These are phyloP conservation scores for Chlorella sp. DNA, from an alignment of 139 green algal genomes.

Conservation along the genomic window DNA sequence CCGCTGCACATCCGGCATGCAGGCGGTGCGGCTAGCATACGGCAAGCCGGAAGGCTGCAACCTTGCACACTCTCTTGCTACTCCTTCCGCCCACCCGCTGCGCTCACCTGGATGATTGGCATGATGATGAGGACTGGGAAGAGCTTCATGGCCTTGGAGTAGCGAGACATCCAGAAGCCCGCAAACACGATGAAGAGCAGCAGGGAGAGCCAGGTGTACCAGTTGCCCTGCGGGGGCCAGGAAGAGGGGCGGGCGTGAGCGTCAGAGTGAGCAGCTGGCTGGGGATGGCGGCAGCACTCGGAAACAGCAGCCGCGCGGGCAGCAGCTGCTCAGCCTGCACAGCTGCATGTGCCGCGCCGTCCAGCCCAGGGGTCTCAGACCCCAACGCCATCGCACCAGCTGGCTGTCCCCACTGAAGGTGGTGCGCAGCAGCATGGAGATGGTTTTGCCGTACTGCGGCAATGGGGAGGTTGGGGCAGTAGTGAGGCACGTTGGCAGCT, in stretches of 20 bases:
- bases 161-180: conserved; percentile 80
- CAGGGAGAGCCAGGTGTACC: conserved; percentile 85
- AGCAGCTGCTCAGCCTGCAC: no score
- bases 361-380: no score
- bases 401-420: conserved; percentile 77
- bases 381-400: conserved; percentile 41
- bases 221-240: conserved; percentile 46
- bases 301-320: neutral
- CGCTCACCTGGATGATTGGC: conserved; percentile 68
- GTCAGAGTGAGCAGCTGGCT: no score
- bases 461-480: no score
- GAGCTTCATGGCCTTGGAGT: conserved; percentile 75
- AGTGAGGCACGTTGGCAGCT: no score
- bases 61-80: no score
- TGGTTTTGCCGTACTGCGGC: conserved; percentile 77
- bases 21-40: no score
- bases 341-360: no score
- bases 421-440: conserved; percentile 84
- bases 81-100: no score
- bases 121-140: conserved; percentile 92
- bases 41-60: no score
- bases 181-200: conserved; percentile 75
- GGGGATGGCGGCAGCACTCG: neutral
- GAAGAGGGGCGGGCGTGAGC: no score
- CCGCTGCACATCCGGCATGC: no score